phyloP scores from a whole-genome alignment of 805 yeast species.

The Teunomyces barrocoloradensis region DNA sequence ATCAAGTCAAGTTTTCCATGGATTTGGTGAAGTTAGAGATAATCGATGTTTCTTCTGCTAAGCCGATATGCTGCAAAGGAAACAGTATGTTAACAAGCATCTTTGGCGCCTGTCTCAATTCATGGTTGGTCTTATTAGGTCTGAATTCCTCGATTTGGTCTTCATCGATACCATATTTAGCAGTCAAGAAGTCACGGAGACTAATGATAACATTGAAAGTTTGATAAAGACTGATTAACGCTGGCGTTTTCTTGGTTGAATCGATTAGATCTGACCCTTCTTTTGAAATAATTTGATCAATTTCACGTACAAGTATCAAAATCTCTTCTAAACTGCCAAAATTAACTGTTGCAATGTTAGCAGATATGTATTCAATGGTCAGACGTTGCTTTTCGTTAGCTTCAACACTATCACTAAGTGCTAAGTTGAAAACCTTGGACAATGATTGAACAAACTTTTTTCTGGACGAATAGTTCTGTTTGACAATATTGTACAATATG shows the following conservation, averaged over 20 bases:
- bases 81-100: not conserved
- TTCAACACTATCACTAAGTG: slow-evolving; percentile 6
- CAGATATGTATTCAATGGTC: slow-evolving; percentile 22
- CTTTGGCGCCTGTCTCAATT: slow-evolving; percentile 30
- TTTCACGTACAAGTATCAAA: slow-evolving; percentile 37
- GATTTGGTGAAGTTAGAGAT: slow-evolving; percentile 1
- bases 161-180: slow-evolving; percentile 20
- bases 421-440: slow-evolving; percentile 16
- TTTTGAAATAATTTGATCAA: slow-evolving; percentile 42
- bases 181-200: slow-evolving; percentile 19
- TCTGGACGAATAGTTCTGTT: slow-evolving; percentile 31
- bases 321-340: slow-evolving; percentile 53
- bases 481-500: slow-evolving; percentile 31
- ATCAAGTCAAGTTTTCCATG: not conserved
- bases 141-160: slow-evolving; percentile 24
- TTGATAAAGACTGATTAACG: slow-evolving; percentile 10
- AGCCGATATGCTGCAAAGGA: not conserved
- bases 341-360: slow-evolving; percentile 38
- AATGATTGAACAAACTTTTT: slow-evolving; percentile 38
- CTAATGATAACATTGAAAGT: slow-evolving; percentile 12
- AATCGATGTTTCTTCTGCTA: not conserved
- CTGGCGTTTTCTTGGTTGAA: slow-evolving; percentile 12
- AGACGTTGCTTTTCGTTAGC: slow-evolving; percentile 19
- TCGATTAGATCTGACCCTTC: slow-evolving; percentile 40
- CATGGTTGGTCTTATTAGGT: slow-evolving; percentile 30